These are phyloP conservation scores for Urochloa ruziziensis DNA, from an alignment of 176 grass and related monocot genomes.

Conservation along the genomic window DNA sequence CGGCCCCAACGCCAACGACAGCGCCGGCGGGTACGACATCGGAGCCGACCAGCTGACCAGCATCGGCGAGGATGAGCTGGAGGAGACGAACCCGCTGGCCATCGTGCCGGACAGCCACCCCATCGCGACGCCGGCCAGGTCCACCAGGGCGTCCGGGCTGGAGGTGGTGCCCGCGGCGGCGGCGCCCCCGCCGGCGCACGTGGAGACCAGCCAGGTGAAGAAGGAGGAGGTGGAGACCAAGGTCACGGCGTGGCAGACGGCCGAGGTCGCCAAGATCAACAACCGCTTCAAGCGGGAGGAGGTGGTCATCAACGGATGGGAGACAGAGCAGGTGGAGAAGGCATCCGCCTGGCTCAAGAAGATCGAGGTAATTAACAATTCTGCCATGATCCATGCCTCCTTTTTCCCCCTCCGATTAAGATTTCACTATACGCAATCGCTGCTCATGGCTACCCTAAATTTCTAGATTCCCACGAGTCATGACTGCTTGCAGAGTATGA, in stretches of 20 bases:
- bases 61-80: slow-evolving; percentile 82
- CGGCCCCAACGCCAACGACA: neutral
- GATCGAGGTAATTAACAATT: slow-evolving; percentile 84
- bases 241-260: slow-evolving; percentile 88
- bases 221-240: slow-evolving; percentile 94
- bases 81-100: slow-evolving; percentile 90
- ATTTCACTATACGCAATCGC: neutral
- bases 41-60: slow-evolving; percentile 36
- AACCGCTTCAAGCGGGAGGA: slow-evolving; percentile 91
- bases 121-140: slow-evolving; percentile 53
- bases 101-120: slow-evolving; percentile 83
- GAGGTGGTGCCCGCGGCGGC: slow-evolving; percentile 33
- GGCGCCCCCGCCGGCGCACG: neutral
- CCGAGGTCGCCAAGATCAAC: slow-evolving; percentile 89
- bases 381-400: too few relatives aligned
- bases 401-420: neutral
- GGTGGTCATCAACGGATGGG: slow-evolving; percentile 88
- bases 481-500: neutral
- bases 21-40: neutral
- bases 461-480: neutral
- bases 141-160: slow-evolving; percentile 17
- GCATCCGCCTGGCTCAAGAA: slow-evolving; percentile 74
- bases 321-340: slow-evolving; percentile 77
- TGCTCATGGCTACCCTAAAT: neutral
- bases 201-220: slow-evolving; percentile 71